A percentile compares a stretch with the other conserved stretches of the same genome.
Conservation (phyloP, 2,329 filamentous ascomycete species). For the Ilyonectria mors-panacis region DNA sequence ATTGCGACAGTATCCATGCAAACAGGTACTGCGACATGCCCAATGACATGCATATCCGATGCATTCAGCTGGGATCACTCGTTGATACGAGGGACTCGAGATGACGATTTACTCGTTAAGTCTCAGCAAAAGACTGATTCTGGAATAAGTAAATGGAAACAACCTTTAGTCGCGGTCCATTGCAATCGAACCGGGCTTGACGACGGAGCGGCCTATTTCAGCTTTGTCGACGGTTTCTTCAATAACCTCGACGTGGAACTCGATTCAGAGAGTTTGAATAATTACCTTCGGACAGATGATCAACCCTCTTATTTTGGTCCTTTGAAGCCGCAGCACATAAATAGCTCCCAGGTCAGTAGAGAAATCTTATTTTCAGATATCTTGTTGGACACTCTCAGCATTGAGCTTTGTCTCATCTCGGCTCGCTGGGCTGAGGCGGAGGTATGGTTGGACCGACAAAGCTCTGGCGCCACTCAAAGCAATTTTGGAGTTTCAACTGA, state of each 20-base stretch:
- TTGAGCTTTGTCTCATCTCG: neutral
- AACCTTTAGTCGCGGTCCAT: neutral
- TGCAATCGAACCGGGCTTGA: neutral
- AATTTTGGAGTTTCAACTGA: neutral
- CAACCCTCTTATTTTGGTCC: too few species aligned
- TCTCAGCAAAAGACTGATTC: too few species aligned
- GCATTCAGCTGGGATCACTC: too few species aligned
- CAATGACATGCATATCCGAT: too few species aligned
- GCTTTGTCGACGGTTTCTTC: neutral
- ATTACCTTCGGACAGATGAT: neutral
- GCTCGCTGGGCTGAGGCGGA: neutral
- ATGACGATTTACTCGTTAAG: too few species aligned
- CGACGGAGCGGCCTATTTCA: neutral
- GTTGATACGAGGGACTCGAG: too few species aligned
- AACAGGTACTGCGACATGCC: slow-evolving; percentile 52
- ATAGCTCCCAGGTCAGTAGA: neutral
- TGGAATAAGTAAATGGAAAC: neutral
- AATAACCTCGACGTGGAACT: neutral
- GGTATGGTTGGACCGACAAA: neutral
- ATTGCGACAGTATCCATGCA: slow-evolving; percentile 58
- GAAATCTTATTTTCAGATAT: neutral
- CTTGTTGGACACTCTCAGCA: neutral
- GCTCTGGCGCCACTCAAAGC: neutral
- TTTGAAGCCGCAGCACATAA: neutral
- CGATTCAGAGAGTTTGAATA: neutral